Evolutionary conservation across 176 grass and related monocot species (phyloP), one percentile per base, ranked within the genome.

Genomic region (Carex pumila): DNA sequence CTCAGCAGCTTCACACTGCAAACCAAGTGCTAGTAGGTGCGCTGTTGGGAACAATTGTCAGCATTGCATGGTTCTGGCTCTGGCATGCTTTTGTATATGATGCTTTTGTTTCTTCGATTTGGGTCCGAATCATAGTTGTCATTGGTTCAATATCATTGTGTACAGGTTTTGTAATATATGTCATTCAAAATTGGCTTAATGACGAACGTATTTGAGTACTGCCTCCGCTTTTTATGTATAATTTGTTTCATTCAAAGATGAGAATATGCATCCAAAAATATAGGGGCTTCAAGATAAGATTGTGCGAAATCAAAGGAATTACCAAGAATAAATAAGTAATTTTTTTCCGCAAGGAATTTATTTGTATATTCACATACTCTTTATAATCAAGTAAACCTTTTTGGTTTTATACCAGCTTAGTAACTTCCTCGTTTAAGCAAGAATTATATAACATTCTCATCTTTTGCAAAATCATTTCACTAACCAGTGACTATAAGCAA

Each of bases 21-120:
- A 95, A 83, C 63, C 97, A 96, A 88, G 79, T 99, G 64, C 79
- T 90, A 4, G 97, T 96, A 12, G 97, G 93, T 36, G 88, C 81
- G 14, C 14, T 80, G 18, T 52, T 96, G 62, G 97, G 97, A 67
- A 85, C 85, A 81, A 7, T 58, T 50, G 86, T 89, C 3, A 50
- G 77, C 66, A 86, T 84, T 73, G 7, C 64, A 12, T 99, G 91
- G 97, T 91, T 89, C 80, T 84, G 60, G 81, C 70, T 91, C 79
- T 99, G 93, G 90, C 88, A 95, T 92, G 82, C 87, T 7, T 69
- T 92, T 32, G 81, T 99, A 45, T 74, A 59, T 19, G 54, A 89
- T 73, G 93, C 90, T 30, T 92, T 90, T 52, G 22, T 80, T 65
- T 90, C 91, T 41, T 95, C 85, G 1, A 12, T 93, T 11, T 88